These are phyloP conservation scores for Aspergillus bertholletiae DNA, from an alignment of 495 filamentous ascomycete species.

Conservation along the genomic window DNA sequence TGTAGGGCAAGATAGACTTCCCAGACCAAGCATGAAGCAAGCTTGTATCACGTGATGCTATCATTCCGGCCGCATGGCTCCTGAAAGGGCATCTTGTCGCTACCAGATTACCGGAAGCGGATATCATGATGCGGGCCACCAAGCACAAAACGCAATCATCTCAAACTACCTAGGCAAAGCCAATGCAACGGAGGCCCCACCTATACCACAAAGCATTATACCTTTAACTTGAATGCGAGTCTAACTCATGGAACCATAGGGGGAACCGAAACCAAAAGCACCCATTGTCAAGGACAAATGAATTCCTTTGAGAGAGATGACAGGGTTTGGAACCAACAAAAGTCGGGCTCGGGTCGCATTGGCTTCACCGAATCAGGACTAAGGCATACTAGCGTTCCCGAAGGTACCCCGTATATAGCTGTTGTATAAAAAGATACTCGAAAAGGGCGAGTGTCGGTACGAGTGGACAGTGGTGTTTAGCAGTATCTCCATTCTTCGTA, in stretches of 20 bases:
- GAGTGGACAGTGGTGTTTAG: too few species aligned
- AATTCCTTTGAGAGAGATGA: too few species aligned
- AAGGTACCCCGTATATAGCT: too few species aligned
- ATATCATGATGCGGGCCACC: not conserved
- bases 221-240: not conserved
- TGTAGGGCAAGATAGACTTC: not conserved
- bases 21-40: not conserved
- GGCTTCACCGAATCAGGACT: too few species aligned
- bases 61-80: not conserved
- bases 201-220: not conserved
- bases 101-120: not conserved
- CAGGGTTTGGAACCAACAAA: too few species aligned
- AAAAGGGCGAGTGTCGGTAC: too few species aligned
- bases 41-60: not conserved
- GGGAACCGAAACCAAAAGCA: not conserved
- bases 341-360: too few species aligned
- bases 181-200: not conserved
- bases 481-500: too few species aligned
- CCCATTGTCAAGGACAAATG: too few species aligned
- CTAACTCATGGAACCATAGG: too few species aligned
- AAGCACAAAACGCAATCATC: not conserved
- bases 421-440: too few species aligned
- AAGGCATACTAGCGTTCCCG: too few species aligned
- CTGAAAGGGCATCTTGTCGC: not conserved
- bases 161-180: not conserved